Evolutionary conservation across 164 flowering plant genomes (phyloP), one percentile per base, ranked within the genome.

Genomic region (Nelumbo lutea): DNA sequence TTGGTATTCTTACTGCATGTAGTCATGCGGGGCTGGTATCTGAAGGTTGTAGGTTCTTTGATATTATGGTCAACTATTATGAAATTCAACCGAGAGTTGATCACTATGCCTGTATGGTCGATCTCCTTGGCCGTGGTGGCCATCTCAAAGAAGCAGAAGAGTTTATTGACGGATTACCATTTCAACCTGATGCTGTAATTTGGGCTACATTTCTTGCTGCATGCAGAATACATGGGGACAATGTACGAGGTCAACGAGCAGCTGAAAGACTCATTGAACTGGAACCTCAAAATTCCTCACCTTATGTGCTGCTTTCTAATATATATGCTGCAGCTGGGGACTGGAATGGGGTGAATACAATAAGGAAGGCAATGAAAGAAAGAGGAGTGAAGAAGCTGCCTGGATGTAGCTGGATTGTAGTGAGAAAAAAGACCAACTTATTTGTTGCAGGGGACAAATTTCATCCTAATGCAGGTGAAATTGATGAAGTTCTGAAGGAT

Each of bases 81-180:
- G 73, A 76, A 27, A 79, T 91, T 67, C 75, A 69, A 61, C 97
- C 96, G 1, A 78, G 93, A 76, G 70, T 66, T 2, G 93, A 91
- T 78, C 97, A 94, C 65, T 83, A 71, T 78, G 93, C 97, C 13
- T 94, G 97, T 75, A 83, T 91, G 84, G 69, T 94, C 71, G 98
- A 94, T 83, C 90, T 91, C 68, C 83, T 87, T 68, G 98, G 98
- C 9, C 82, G 97, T 61, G 79, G 88, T 76, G 97, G 98, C 10
- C 79, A 75, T 70, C 90, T 91, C 45, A 65, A 81, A 64, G 96
- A 94, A 80, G 96, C 98, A 11, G 89, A 84, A 73, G 81, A 82
- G 46, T 88, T 91, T 52, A 83, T 90, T 63, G 74, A 79, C 14
- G 67, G 67, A 38, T 69, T 86, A 48, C 75, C 82, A 1, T 78